Evolutionary conservation across 1,139 yeast genomes (phyloP), one percentile per base, ranked within the genome.

Genomic region (Meyerozyma guilliermondii): DNA sequence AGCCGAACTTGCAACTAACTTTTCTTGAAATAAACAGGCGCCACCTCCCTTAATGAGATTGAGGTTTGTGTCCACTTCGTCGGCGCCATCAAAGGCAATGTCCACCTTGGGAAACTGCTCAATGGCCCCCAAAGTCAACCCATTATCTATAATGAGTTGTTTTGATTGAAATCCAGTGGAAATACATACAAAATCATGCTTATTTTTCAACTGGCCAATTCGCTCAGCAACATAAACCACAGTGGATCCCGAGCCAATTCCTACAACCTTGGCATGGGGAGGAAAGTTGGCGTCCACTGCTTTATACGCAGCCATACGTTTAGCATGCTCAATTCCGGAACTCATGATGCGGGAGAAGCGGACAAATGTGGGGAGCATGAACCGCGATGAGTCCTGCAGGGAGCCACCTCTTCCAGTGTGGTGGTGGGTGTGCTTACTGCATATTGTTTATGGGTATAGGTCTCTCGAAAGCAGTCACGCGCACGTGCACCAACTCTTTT

Each of bases 31-130:
- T 50, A 89, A 73, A 65, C 99, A 94, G 2, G 97, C 99, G 34
- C 99, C 99, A 39, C 99, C 99, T 50, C 99, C 99, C 66, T 94
- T 94, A 63, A 94, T 94, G 56, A 92, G 81, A 59, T 89, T 87
- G 54, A 92, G 74, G 16, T 74, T 59, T 7, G 78, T 59, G 60
- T 92, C 98, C 44, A 91, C 94, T 63, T 94, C 99, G 65, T 94
- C 99, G 7, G 98, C 98, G 36, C 99, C 99, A 63, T 94, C 99
- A 60, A 94, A 92, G 3, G 96, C 96, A 54, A 92, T 81, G 59
- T 92, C 98, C 36, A 94, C 68, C 27, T 76, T 74, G 1, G 89
- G 81, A 54, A 69, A 83, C 66, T 87, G 91, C 58, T 92, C 98
- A 50, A 92, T 80, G 6, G 86, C 70, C 1, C 95, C 96, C 51